A percentile compares a stretch with the other conserved stretches of the same genome.
These are phyloP conservation scores for Geotrichum australiense DNA, from an alignment of 1,139 yeast genomes.

Conservation along the genomic window DNA sequence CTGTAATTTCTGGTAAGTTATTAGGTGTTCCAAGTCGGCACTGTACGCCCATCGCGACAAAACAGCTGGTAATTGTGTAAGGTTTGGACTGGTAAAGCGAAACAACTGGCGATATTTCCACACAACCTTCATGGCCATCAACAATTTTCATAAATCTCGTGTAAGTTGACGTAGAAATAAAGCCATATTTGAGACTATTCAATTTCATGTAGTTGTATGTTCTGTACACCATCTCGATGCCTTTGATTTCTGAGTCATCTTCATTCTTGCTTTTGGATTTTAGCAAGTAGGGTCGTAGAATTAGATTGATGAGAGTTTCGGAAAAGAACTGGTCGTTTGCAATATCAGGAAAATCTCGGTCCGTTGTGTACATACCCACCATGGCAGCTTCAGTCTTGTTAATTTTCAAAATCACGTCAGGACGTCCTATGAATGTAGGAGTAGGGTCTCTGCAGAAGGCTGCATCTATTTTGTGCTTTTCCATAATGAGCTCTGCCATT, in stretches of 20 bases:
- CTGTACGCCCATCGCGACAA: conserved; percentile 21
- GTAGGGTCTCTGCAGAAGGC: conserved; percentile 16
- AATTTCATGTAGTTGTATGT: conserved; percentile 22
- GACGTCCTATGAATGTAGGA: conserved; percentile 15
- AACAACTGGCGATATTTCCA: conserved; percentile 24
- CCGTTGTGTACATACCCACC: conserved; percentile 19
- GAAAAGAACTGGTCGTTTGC: conserved; percentile 15
- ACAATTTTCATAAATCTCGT: conserved; percentile 23
- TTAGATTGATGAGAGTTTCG: conserved; percentile 3
- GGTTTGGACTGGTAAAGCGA: conserved; percentile 16
- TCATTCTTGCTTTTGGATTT: background rate
- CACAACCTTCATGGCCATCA: conserved; percentile 10
- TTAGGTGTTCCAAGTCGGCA: conserved; percentile 16
- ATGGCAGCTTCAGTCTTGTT: conserved; percentile 14
- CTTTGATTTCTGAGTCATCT: conserved; percentile 6
- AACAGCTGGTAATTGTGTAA: conserved; percentile 16
- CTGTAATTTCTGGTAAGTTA: background rate
- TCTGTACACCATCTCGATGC: conserved; percentile 17
- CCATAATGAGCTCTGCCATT: conserved; percentile 18
- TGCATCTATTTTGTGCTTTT: conserved; percentile 17
- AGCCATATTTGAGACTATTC: conserved; percentile 26
- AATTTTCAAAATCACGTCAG: conserved; percentile 15
- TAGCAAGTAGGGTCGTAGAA: background rate
- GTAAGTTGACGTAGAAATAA: conserved; percentile 22
- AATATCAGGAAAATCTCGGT: conserved; percentile 15